Percentiles rank a stretch among this genome's conserved stretches.
phyloP scores from a whole-genome alignment of 1,284 basidiomycete species.

The Rugiboletus extremiorientalis region DNA sequence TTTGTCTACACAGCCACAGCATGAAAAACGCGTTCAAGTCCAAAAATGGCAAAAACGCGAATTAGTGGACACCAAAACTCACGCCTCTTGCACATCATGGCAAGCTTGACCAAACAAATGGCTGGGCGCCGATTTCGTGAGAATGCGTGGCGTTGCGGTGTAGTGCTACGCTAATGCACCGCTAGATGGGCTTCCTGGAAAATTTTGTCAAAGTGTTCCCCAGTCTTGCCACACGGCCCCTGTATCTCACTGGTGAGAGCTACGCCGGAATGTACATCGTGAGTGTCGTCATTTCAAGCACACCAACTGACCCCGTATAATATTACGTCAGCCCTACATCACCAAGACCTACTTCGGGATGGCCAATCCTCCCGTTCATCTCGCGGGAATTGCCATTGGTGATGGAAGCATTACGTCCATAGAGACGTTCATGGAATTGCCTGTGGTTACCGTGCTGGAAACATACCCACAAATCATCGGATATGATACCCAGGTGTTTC shows the following conservation, averaged over 20 bases:
- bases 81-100: too few relatives aligned
- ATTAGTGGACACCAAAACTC: too few relatives aligned
- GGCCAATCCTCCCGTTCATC: constrained; percentile 63
- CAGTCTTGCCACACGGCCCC: constrained; percentile 54
- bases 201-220: constrained; percentile 72
- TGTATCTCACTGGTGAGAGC: constrained; percentile 64
- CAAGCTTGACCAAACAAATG: too few relatives aligned
- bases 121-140: too few relatives aligned
- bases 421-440: constrained; percentile 49
- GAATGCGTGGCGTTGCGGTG: too few relatives aligned
- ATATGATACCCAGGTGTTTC: constrained; percentile 62
- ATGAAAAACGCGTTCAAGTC: too few relatives aligned
- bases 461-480: constrained; percentile 74
- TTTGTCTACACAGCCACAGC: too few relatives aligned
- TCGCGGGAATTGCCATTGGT: constrained; percentile 67
- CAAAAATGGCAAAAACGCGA: too few relatives aligned
- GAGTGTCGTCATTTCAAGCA: too few relatives aligned
- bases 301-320: neutral
- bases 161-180: too few relatives aligned
- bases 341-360: constrained; percentile 64
- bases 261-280: constrained; percentile 69
- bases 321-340: constrained; percentile 60
- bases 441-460: constrained; percentile 59
- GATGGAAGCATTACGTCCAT: constrained; percentile 57
- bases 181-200: constrained; percentile 65